A percentile compares a stretch with the other conserved stretches of the same genome.
These are phyloP conservation scores for Xylariomycetidae sp. DNA, from an alignment of 2,329 filamentous ascomycete genomes.

Conservation along the genomic window DNA sequence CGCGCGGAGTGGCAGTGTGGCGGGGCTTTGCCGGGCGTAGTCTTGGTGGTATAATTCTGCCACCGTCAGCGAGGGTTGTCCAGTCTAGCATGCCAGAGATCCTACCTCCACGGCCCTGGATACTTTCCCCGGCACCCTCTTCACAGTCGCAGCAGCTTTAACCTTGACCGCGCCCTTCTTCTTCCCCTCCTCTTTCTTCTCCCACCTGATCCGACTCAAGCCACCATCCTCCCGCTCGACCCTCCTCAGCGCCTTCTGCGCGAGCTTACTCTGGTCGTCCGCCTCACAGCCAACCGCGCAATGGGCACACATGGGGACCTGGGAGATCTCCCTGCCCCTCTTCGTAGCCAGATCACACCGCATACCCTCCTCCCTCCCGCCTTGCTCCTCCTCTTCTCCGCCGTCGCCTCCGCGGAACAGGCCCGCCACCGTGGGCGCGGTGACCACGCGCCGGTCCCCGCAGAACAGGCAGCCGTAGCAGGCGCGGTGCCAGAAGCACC, in stretches of 20 bases:
- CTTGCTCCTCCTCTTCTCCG: constrained; percentile 3
- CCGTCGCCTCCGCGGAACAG: constrained; percentile 24
- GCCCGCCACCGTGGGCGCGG: constrained; percentile 28
- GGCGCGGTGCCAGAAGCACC: constrained; percentile 53
- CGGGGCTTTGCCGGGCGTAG: too few relatives aligned
- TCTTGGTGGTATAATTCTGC: constrained; percentile 1
- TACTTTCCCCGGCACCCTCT: constrained; percentile 10
- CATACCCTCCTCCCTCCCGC: constrained; percentile 3
- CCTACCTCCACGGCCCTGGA: constrained; percentile 1
- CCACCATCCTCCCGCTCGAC: constrained; percentile 41
- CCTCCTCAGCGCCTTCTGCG: constrained; percentile 37
- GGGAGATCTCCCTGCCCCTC: constrained; percentile 34
- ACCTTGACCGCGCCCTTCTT: constrained; percentile 8
- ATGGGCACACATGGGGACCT: constrained; percentile 43
- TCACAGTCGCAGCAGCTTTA: constrained; percentile 9
- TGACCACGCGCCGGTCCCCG: constrained; percentile 33
- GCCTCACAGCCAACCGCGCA: constrained; percentile 38
- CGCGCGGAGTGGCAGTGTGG: constrained; percentile 1
- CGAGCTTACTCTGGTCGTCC: constrained; percentile 26
- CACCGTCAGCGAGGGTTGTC: background rate
- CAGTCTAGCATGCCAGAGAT: too few relatives aligned
- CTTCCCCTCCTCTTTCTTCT: constrained; percentile 25
- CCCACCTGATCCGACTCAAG: constrained; percentile 38
- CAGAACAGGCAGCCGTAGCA: constrained; percentile 53
- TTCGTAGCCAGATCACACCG: constrained; percentile 9